A percentile compares a stretch with the other conserved stretches of the same genome.
Evolutionary conservation across 139 green algal genomes (phyloP).

Genomic region (Volvox reticuliferus): DNA sequence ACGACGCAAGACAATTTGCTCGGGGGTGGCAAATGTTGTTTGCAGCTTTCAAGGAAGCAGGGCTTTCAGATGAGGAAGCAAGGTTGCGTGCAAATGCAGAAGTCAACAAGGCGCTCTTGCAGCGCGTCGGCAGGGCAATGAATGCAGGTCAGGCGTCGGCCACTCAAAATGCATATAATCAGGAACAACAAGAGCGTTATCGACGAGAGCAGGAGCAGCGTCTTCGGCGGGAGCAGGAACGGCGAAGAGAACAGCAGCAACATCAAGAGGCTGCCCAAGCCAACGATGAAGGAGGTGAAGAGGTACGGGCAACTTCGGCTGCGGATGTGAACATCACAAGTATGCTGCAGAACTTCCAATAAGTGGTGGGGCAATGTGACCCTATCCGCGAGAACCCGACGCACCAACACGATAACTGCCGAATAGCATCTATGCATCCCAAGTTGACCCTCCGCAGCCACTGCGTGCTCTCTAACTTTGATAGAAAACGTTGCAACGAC

Average conservation of each 20-base stretch:
- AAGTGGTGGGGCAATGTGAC: too few species aligned
- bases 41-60: not conserved
- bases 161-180: not conserved
- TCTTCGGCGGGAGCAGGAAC: not conserved
- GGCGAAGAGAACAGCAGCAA: conserved; percentile 8
- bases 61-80: not conserved
- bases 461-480: too few species aligned
- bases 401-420: too few species aligned
- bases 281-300: conserved; percentile 12
- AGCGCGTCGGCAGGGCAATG: not conserved
- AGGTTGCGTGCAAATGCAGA: not conserved
- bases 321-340: too few species aligned
- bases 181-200: conserved; percentile 9
- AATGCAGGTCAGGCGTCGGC: not conserved
- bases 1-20: too few species aligned
- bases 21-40: not conserved
- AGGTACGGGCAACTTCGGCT: not conserved
- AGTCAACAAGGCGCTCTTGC: not conserved
- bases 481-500: too few species aligned
- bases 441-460: too few species aligned
- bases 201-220: conserved; percentile 10
- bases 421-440: too few species aligned
- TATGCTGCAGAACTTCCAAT: too few species aligned
- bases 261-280: conserved; percentile 27
- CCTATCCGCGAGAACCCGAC: too few species aligned